A percentile compares a stretch with the other conserved stretches of the same genome.
Evolutionary conservation across 2,329 filamentous ascomycete genomes (phyloP).

Genomic region (Hymenoscyphus infarciens): DNA sequence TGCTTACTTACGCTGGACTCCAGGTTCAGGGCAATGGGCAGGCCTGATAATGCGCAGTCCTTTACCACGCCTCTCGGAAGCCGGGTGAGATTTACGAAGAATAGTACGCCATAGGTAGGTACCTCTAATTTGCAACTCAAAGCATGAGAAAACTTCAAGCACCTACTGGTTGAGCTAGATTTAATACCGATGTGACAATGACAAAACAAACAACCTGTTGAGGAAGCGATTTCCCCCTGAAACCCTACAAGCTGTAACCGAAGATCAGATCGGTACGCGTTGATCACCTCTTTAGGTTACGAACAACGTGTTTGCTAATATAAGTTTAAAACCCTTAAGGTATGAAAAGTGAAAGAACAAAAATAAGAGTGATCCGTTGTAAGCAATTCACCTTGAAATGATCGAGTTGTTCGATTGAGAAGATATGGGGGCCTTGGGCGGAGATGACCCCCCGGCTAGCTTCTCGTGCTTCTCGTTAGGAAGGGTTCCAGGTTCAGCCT

Average conservation of each 20-base stretch:
- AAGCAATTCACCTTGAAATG: background rate
- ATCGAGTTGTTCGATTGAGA: background rate
- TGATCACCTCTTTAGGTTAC: too few relatives aligned
- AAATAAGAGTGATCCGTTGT: background rate
- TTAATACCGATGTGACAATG: too few relatives aligned
- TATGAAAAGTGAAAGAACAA: background rate
- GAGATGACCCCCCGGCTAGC: background rate
- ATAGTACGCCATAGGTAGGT: background rate
- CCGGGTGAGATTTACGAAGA: background rate
- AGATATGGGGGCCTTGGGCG: background rate
- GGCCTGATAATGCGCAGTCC: too few relatives aligned
- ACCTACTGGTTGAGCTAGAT: too few relatives aligned
- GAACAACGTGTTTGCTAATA: too few relatives aligned
- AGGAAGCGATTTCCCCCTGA: too few relatives aligned
- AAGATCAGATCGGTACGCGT: too few relatives aligned
- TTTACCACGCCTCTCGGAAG: background rate
- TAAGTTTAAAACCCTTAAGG: too few relatives aligned
- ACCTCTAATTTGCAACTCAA: background rate
- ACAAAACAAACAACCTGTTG: too few relatives aligned
- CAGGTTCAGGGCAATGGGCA: background rate
- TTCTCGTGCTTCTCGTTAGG: too few relatives aligned
- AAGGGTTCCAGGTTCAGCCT: background rate
- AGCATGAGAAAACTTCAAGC: background rate
- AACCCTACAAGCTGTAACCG: too few relatives aligned
- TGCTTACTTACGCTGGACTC: too few relatives aligned